These are phyloP conservation scores for Teunomyces pallodes DNA, from an alignment of 805 yeast genomes.

Conservation along the genomic window DNA sequence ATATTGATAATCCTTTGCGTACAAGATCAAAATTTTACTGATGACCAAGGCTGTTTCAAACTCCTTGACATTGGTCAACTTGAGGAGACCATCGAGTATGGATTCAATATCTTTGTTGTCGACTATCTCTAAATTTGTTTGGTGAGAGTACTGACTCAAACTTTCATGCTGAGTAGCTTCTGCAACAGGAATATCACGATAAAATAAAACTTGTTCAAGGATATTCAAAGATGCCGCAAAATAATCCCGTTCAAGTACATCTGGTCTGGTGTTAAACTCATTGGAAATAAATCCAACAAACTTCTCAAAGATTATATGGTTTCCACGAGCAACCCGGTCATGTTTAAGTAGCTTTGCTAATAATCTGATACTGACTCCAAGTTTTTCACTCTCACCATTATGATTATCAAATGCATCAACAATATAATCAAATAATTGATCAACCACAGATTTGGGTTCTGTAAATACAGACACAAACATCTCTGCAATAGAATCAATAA, in stretches of 20 bases:
- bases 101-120: slow-evolving; percentile 18
- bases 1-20: slow-evolving; percentile 43
- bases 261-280: slow-evolving; percentile 19
- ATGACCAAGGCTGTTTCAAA: slow-evolving; percentile 51
- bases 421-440: slow-evolving; percentile 11
- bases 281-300: slow-evolving; percentile 36
- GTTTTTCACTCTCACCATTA: slow-evolving; percentile 7
- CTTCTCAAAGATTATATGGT: slow-evolving; percentile 19
- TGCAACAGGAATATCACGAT: slow-evolving; percentile 47
- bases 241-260: slow-evolving; percentile 48
- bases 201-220: slow-evolving; percentile 54
- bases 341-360: slow-evolving; percentile 12
- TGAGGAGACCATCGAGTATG: slow-evolving; percentile 45
- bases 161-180: slow-evolving; percentile 22
- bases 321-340: slow-evolving; percentile 8
- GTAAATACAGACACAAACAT: slow-evolving; percentile 10
- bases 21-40: slow-evolving; percentile 54
- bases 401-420: slow-evolving; percentile 9
- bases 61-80: slow-evolving; percentile 37
- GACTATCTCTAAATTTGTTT: slow-evolving; percentile 13
- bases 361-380: slow-evolving; percentile 12
- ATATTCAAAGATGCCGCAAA: slow-evolving; percentile 56
- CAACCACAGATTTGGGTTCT: slow-evolving; percentile 8
- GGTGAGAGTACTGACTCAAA: slow-evolving; percentile 5
- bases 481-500: slow-evolving; percentile 19